phyloP scores from a whole-genome alignment of 805 yeast genomes.

The Hanseniaspora vineae region DNA sequence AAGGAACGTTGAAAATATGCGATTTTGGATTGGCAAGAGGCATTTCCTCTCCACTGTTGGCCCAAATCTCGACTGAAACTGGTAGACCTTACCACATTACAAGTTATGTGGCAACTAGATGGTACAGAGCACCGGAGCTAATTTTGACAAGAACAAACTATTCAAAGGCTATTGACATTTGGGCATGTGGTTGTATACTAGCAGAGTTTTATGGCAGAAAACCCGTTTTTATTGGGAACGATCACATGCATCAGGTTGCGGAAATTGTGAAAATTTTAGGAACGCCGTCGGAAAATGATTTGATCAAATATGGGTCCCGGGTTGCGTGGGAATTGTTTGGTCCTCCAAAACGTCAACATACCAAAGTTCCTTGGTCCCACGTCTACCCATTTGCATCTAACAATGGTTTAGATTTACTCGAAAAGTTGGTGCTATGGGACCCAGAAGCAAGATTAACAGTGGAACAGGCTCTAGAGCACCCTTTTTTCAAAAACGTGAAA shows the following conservation, averaged over 20 bases:
- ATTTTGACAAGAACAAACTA: conserved; percentile 48
- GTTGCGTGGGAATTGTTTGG: conserved; percentile 34
- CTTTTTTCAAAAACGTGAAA: conserved; percentile 41
- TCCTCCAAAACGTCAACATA: conserved; percentile 31
- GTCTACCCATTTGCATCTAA: conserved; percentile 52
- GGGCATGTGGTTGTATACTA: conserved; percentile 89
- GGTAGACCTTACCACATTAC: conserved; percentile 40
- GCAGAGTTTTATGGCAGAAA: conserved; percentile 73
- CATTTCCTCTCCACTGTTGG: conserved; percentile 26
- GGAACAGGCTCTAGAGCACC: conserved; percentile 42
- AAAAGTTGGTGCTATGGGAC: conserved; percentile 51
- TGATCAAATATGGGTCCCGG: conserved; percentile 32
- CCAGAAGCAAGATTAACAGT: conserved; percentile 41
- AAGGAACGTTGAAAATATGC: conserved; percentile 73
- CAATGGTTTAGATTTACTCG: conserved; percentile 40
- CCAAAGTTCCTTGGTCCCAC: conserved; percentile 33
- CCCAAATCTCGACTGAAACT: conserved; percentile 10
- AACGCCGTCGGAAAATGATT: conserved; percentile 40
- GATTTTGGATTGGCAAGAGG: conserved; percentile 93
- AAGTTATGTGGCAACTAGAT: conserved; percentile 83
- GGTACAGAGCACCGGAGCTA: conserved; percentile 93
- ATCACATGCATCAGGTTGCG: conserved; percentile 55
- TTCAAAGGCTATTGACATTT: conserved; percentile 66
- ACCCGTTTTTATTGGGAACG: conserved; percentile 70
- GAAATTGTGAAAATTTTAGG: conserved; percentile 64